These are phyloP conservation scores for Teratosphaeria zuluensis DNA, from an alignment of 2,329 filamentous ascomycete species.

Conservation along the genomic window DNA sequence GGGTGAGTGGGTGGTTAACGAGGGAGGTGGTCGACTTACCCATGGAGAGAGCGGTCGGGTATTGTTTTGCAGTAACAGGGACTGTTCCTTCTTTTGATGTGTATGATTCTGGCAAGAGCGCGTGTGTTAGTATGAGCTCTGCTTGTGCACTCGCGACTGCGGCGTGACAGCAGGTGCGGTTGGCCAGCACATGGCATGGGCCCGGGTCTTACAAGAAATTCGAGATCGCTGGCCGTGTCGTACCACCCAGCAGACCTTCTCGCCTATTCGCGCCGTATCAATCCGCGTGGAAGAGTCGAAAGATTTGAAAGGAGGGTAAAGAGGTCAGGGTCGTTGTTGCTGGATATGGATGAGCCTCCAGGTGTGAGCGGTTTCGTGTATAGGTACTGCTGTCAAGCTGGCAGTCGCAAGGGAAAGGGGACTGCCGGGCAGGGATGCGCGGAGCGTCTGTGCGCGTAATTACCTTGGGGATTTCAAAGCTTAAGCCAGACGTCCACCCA, in stretches of 20 bases:
- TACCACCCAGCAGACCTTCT: not conserved
- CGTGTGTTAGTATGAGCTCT: slow-evolving; percentile 11
- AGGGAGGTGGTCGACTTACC: slow-evolving; percentile 19
- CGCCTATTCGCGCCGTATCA: not conserved
- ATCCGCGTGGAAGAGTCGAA: not conserved
- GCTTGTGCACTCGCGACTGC: not conserved
- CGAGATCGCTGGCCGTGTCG: slow-evolving; percentile 1
- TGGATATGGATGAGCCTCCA: not conserved
- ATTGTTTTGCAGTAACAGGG: slow-evolving; percentile 14
- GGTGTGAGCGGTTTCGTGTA: not conserved
- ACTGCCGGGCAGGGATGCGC: not conserved
- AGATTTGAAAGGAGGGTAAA: not conserved
- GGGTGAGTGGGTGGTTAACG: slow-evolving; percentile 9
- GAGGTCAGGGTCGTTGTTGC: not conserved
- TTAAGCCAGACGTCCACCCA: not conserved
- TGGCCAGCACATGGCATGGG: not conserved
- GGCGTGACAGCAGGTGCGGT: not conserved
- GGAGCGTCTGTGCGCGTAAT: not conserved
- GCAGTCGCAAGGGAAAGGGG: not conserved
- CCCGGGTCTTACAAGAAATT: slow-evolving; percentile 5
- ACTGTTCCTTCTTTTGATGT: slow-evolving; percentile 15
- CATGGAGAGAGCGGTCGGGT: slow-evolving; percentile 22
- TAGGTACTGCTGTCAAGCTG: not conserved
- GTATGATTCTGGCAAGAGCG: slow-evolving; percentile 9
- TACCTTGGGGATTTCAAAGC: not conserved